Base-by-base conservation (phyloP, 352 stramenopile genomes). In the Hyaloperonospora arabidopsidis region DNA sequence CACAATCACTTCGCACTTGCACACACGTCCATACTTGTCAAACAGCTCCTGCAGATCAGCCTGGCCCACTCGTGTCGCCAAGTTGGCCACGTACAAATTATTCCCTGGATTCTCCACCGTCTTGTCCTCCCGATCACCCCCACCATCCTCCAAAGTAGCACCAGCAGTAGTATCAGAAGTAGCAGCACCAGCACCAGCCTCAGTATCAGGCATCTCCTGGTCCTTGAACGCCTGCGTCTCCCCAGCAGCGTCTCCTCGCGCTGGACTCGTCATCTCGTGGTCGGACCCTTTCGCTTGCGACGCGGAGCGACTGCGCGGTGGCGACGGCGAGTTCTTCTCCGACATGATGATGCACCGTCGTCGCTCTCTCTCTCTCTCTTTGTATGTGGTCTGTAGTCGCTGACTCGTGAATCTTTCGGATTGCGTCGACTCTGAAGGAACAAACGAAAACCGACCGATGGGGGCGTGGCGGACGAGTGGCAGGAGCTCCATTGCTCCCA, bases 1-100 rank as follows among this genome's bases (percentile, higher is more conserved):
- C 50, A 81, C 45, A 61, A 93, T 93, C 53, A 93, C 72, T 55
- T 93, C 77, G 59, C 77, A 88, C 65, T 87, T 86, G 50, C 80
- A 54, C 15, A 90, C 57, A 6, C 72, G 77, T 1, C 82, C 82
- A 46, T 75, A 93, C 61, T 93, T 90, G 50, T 49, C 21, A 50
- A 93, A 93, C 0, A 87, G 38, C 18, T 88, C 79, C 47, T 89
- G 65, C 23, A 93, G 49, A 21, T 93, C 82, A 1, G 54, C 35
- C 56, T 90, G 39, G 58, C 72, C 55, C 66, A 86, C 67, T 15
- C 73, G 62, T 7, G 75, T 63, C 12, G 79, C 57, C 23, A 92
- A 54, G 54, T 88, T 88, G 38, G 82, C 82, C 14, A 89, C 76
- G 45, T 91, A 91, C 51, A 91, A 58, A 56, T 88, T 89, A 69